Base-by-base conservation (phyloP, 2,329 filamentous ascomycete genomes). In the Sclerotiophoma versabilis region DNA sequence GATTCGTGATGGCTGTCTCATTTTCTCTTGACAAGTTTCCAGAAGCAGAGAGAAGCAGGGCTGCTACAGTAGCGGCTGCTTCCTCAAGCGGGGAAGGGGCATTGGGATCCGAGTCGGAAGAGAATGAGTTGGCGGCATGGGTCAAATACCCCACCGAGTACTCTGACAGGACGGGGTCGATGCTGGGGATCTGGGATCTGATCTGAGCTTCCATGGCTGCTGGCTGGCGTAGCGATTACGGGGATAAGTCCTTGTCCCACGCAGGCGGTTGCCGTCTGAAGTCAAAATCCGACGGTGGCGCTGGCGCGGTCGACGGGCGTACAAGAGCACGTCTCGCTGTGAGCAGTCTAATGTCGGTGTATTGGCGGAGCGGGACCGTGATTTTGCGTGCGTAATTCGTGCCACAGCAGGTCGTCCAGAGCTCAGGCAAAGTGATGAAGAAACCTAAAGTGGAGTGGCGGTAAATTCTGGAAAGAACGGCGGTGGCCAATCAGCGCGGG, bases 111-210 rank as follows among this genome's bases (percentile, higher is more conserved):
- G 79, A 78, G 60, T 96, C 92, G 45, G 87, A 85, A 57, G 87
- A 82, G 82, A 90, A 96, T 45, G 90, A 83, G 62, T 88, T 93
- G 41, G 93, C 95, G 42, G 95, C 95, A 82, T 99, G 93, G 70
- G 87, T 92, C 66, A 99, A 83, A 74, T 98, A 99, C 53, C 95
- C 95, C 62, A 92, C 91, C 36, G 92, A 95, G 77, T 96, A 97
- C 78, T 96, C 91, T 42, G 92, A 93, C 64, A 97, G 82, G 59
- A 96, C 84, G 54, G 89, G 91, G 77, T 97, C 93, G 65, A 97
- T 91, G 71, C 90, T 89, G 58, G 92, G 92, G 65, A 96, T 85
- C 65, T 92, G 86, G 58, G 88, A 82, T 79, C 89, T 89, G 73
- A 96, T 92, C 79, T 96, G 91, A 70, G 90, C 83, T 77, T 96